phyloP scores from a whole-genome alignment of 2,329 filamentous ascomycete genomes.

The Fusarium nodosum region DNA sequence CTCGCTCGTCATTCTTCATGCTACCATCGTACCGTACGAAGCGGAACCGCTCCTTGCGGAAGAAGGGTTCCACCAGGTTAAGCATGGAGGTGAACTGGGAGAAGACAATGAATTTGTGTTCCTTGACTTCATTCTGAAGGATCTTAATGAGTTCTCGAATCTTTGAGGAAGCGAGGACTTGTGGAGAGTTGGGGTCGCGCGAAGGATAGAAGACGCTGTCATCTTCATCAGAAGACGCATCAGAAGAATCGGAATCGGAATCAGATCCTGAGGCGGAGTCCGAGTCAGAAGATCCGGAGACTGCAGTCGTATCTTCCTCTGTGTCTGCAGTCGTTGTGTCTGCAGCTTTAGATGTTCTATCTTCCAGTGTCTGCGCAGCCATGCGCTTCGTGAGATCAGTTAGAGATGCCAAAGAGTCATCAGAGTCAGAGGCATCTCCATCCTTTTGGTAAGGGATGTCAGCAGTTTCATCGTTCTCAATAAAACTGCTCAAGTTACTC shows the following conservation, averaged over 20 bases:
- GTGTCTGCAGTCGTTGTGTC: conserved; percentile 33
- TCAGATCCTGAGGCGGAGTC: conserved; percentile 44
- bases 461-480: conserved; percentile 64
- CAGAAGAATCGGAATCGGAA: conserved; percentile 35
- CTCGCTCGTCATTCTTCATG: conserved; percentile 94
- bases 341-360: conserved; percentile 39
- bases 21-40: conserved; percentile 94
- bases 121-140: conserved; percentile 79
- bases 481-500: conserved; percentile 68
- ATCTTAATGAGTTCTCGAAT: conserved; percentile 88
- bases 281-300: conserved; percentile 32
- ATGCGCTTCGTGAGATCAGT: conserved; percentile 56
- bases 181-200: conserved; percentile 48
- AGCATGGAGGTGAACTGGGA: conserved; percentile 99
- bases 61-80: conserved; percentile 93
- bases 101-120: conserved; percentile 98
- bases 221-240: conserved; percentile 54
- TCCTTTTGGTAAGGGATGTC: conserved; percentile 51
- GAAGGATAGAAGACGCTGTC: conserved; percentile 52
- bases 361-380: conserved; percentile 55
- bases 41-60: conserved; percentile 78
- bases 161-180: conserved; percentile 84
- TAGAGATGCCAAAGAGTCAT: conserved; percentile 55
- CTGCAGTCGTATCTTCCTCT: conserved; percentile 32
- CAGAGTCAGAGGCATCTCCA: conserved; percentile 41